phyloP scores from a whole-genome alignment of 768 basidiomycete species.

The Rhodosporidiobolus sp. region DNA sequence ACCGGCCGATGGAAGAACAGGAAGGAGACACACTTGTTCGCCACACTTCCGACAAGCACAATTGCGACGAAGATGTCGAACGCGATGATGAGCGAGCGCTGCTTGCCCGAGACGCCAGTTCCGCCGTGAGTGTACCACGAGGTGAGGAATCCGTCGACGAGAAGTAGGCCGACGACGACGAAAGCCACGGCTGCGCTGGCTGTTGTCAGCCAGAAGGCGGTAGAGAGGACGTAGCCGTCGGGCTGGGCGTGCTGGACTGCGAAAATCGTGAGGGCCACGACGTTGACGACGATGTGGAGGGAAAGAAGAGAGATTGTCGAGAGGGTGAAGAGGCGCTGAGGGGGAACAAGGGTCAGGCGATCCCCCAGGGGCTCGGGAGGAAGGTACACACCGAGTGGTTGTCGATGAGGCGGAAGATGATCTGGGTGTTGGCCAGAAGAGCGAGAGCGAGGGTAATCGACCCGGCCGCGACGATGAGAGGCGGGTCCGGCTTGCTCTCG shows the following conservation, averaged over 20 bases:
- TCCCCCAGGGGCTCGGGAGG: too few species aligned
- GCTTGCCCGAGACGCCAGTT: slow-evolving; percentile 10
- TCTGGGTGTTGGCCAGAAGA: slow-evolving; percentile 10
- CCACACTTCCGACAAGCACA: slow-evolving; percentile 1
- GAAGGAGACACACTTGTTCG: not conserved
- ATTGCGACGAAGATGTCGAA: slow-evolving; percentile 13
- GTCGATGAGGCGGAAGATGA: slow-evolving; percentile 23
- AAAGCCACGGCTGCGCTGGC: slow-evolving; percentile 14
- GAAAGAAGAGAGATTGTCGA: not conserved
- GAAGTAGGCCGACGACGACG: not conserved
- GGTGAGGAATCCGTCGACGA: slow-evolving; percentile 13
- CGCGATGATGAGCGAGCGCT: slow-evolving; percentile 11
- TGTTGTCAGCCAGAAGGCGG: slow-evolving; percentile 27
- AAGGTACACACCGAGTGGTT: not conserved
- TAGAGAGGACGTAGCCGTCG: slow-evolving; percentile 29
- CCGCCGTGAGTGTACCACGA: slow-evolving; percentile 1
- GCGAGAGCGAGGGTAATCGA: slow-evolving; percentile 8
- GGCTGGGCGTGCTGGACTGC: not conserved
- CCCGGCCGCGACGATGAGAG: slow-evolving; percentile 17
- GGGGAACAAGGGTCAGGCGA: not conserved
- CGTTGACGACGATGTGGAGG: slow-evolving; percentile 11
- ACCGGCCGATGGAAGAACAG: not conserved
- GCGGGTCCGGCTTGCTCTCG: slow-evolving; percentile 6
- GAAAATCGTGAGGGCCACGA: slow-evolving; percentile 15
- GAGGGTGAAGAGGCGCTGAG: slow-evolving; percentile 28